phyloP scores from a whole-genome alignment of 352 stramenopile species.

The Pythium aquatile region DNA sequence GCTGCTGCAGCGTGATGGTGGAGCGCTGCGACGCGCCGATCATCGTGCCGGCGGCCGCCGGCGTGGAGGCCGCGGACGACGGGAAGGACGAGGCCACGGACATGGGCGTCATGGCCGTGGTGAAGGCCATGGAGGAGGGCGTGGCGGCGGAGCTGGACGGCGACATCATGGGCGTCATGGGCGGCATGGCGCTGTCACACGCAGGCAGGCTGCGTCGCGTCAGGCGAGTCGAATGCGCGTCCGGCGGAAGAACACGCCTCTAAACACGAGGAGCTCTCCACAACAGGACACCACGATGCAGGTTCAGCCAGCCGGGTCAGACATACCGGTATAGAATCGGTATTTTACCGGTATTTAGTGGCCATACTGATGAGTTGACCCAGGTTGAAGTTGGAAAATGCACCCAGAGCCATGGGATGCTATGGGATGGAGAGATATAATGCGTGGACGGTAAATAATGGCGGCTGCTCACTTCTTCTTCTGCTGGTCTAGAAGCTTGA shows the following conservation, averaged over 20 bases:
- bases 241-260: neutral
- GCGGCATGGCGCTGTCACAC: neutral
- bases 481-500: neutral
- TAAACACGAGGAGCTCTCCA: neutral
- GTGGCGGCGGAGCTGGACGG: constrained; percentile 15
- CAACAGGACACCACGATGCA: neutral
- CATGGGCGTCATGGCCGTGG: constrained; percentile 5
- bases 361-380: neutral
- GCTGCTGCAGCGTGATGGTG: constrained; percentile 69
- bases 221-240: neutral
- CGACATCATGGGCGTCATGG: constrained; percentile 9
- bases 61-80: neutral
- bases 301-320: neutral
- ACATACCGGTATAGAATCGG: neutral
- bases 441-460: neutral
- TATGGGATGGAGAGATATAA: too few species aligned
- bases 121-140: constrained; percentile 8
- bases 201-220: neutral
- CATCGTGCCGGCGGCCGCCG: neutral
- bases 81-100: constrained; percentile 2
- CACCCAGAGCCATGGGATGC: too few species aligned
- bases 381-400: neutral
- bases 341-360: neutral
- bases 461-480: neutral
- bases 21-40: constrained; percentile 22